Percentiles rank a stretch among this genome's conserved stretches.
These are phyloP conservation scores for Pseudocercospora musae DNA, from an alignment of 2,329 filamentous ascomycete species.

Conservation along the genomic window DNA sequence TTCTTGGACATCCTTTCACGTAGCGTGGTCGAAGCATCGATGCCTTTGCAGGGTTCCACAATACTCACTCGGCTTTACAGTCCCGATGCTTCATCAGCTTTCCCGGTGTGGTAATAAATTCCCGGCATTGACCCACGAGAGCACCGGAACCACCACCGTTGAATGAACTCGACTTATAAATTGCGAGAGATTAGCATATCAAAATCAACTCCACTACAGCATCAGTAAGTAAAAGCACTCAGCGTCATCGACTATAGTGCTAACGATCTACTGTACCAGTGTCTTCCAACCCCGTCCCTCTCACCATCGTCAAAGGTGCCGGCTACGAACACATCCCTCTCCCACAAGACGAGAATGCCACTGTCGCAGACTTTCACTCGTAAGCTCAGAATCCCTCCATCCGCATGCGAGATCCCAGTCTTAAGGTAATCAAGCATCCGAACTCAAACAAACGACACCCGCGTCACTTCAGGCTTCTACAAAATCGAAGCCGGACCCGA, in stretches of 20 bases:
- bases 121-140: neutral
- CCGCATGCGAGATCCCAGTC: too few relatives aligned
- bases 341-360: conserved; percentile 16
- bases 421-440: too few relatives aligned
- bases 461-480: conserved; percentile 25
- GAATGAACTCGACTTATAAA: neutral
- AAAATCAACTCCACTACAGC: too few relatives aligned
- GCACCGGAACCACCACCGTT: neutral
- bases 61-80: neutral
- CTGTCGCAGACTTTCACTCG: conserved; percentile 24
- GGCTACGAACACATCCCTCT: conserved; percentile 21
- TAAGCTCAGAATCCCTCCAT: neutral
- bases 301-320: conserved; percentile 26
- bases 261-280: neutral
- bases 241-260: too few relatives aligned
- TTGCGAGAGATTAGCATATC: too few relatives aligned
- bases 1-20: neutral
- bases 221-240: neutral
- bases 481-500: conserved; percentile 20
- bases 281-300: conserved; percentile 11
- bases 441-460: conserved; percentile 17
- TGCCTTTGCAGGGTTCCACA: neutral
- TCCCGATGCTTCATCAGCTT: neutral
- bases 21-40: too few relatives aligned
- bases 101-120: neutral